Base-by-base conservation (phyloP, 1,284 basidiomycete genomes). In the Melanopsichium pennsylvanicum region DNA sequence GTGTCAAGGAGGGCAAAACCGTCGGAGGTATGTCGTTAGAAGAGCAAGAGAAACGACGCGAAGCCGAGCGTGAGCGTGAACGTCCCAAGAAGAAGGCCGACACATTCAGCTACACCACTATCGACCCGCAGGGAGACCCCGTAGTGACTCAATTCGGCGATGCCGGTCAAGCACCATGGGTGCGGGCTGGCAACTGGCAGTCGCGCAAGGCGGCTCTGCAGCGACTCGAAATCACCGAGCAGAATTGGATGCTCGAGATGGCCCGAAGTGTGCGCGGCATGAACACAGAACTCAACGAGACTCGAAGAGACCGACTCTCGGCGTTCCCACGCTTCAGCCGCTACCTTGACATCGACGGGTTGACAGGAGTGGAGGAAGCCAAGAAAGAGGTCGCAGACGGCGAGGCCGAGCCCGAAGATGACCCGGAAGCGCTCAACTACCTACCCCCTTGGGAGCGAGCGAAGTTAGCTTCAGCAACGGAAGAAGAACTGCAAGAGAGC, bases 241-340 rank as follows among this genome's bases (percentile, higher is more conserved):
- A 78, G 38, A 81, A 81, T 45, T 81, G 79, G 79, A 77, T 79
- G 70, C 62, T 77, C 13, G 72, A 74, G 60, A 75, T 78, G 70
- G 78, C 78, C 1, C 57, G 70, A 9, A 79, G 75, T 51, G 77
- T 76, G 2, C 68, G 63, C 25, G 70, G 70, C 10, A 74, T 79
- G 72, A 81, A 81, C 41, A 42, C 60, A 6, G 79, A 81, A 58
- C 61, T 81, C 23, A 57, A 55, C 33, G 73, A 74, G 29, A 68
- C 66, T 12, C 70, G 77, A 38, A 51, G 45, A 19, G 75, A 75
- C 38, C 62, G 75, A 16, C 36, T 74, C 2, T 60, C 64, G 15
- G 69, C 70, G 0, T 74, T 75, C 42, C 59, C 54, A 23, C 55
- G 64, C 27, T 63, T 70, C 45, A 71, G 61, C 36, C 64, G 64